Evolutionary conservation across 495 filamentous ascomycete species (phyloP), one percentile per base, ranked within the genome.

Genomic region (Aspergillus olivimuriae): DNA sequence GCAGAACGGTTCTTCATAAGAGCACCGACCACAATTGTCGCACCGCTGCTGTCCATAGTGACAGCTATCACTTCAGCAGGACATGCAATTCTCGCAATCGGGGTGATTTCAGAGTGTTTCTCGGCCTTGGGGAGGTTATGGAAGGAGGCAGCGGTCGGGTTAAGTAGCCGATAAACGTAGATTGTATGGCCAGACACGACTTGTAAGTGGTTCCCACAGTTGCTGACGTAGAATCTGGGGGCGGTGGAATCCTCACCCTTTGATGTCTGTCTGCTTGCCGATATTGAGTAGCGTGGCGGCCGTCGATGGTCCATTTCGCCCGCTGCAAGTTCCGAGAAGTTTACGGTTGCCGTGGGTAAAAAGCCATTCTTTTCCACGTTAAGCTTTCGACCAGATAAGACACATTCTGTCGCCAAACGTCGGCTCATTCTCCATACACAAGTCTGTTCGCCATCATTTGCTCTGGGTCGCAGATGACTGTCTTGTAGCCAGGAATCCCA

Each of bases 1-100:
- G 81, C 83, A 48, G 80, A 66, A 8, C 84, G 74, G 16, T 75
- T 79, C 26, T 74, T 69, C 9, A 87, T 52, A 14, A 87, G 63
- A 28, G 77, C 76, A 20, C 81, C 84, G 43, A 87, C 56, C 11
- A 77, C 71, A 34, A 80, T 74, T 43, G 67, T 69, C 7, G 73
- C 47, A 4, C 63, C 69, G 17, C 71, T 77, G 2, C 79, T 79
- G 57, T 87, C 82, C 65, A 88, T 80, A 35, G 75, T 76, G 28
- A 82, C 73, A 9, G 78, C 74, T 3, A 86, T 44, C 5, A 85
- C 75, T 24, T 74, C 63, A 17, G 64, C 55, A 21, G 80, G 81
- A 50, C 83, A 87, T 19, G 69, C 51, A n/a, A 86, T 72, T 14
- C 65, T 70, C 3, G 74, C 70, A 16, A 83, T 48, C 4, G 69